Base-by-base conservation (phyloP, 176 grass and related monocot species). In the Stipa capillata region DNA sequence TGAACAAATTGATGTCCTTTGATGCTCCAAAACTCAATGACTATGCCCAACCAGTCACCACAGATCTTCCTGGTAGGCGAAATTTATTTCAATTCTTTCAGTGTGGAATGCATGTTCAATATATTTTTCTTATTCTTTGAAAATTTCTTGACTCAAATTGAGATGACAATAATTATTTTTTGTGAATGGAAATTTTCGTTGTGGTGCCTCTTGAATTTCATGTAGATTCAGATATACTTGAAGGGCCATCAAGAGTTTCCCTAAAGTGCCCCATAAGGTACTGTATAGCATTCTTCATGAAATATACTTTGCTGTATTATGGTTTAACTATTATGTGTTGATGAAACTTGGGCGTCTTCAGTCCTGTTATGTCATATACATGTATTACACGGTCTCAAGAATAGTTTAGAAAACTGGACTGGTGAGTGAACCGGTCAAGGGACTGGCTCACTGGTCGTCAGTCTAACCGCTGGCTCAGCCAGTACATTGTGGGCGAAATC, bases 191-290 rank as follows among this genome's bases (percentile, higher is more conserved):
- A 43, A 6, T n/a, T 57, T 39, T 85, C 37, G 3, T 61, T 60
- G 40, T 8, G 44, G 15, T 9, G 0, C 43, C 15, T 72, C 12
- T 27, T 83, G 45, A 70, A 33, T 76, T 37, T 64, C 31, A 5
- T 77, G 49, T 78, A 99, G 97, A 95, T 89, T 87, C 86, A 49
- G 97, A 99, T 69, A 63, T 99, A 79, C 89, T 96, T 34, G 92
- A 95, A 82, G 97, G 92, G n/a, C 84, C 97, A 81, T 95, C 92
- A 54, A 93, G 90, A 84, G 79, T 99, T 87, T 84, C 97, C 53
- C 84, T 99, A 49, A 99, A 88, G 80, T 99, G 97, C 69, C 92
- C 97, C 32, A 96, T 99, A 96, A 99, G 97, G 97, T 99, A 85
- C 73, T 37, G 31, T 61, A 71, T 69, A 54, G 18, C 61, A 72